Evolutionary conservation across 140 eudicot species (phyloP), one percentile per base, ranked within the genome.

Genomic region (Ambrosia hybrid): DNA sequence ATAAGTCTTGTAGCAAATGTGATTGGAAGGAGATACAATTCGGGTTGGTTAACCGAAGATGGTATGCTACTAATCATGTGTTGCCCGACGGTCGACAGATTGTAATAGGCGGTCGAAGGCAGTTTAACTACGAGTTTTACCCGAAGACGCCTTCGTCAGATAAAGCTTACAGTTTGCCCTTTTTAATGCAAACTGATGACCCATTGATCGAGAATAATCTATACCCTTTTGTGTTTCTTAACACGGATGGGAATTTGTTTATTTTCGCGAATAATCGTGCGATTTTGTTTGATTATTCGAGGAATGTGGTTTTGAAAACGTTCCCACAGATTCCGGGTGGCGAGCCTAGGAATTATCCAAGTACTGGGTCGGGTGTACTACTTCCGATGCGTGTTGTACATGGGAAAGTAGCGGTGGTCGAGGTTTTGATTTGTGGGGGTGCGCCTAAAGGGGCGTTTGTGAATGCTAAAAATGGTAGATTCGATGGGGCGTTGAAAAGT

Each of bases 371-470:
- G 0, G 96, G 91, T 1, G 96, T 86, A 7, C 77, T 92, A 16
- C 89, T 92, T 6, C 98, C 96, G 0, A 52, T 92, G 74, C 73
- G 65, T 65, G 73, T 80, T 26, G 68, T 77, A 14, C 72, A 80
- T 9, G 81, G 43, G 8, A 60, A 60, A 0, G 66, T 11, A 2
- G 13, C 39, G n/a, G 82, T 56, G 45, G 85, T 73, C 21, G 90
- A 92, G 70, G 91, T 92, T 12, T 67, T 92, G 80, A 78, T 92
- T 43, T 89, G 98, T 70, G 98, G 98, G 2, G 97, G 97, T 51
- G 91, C 96, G 60, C 94, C 91, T 13, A 82, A 43, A 33, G 93
- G 88, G 1, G 59, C 89, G 3, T 86, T 38, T 51, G 38, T 45
- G 9, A 74, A 64, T 39, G 93, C 93, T 14, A 6, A 2, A 7